Base-by-base conservation (phyloP, 2,329 filamentous ascomycete genomes). In the Boeremia exigua region DNA sequence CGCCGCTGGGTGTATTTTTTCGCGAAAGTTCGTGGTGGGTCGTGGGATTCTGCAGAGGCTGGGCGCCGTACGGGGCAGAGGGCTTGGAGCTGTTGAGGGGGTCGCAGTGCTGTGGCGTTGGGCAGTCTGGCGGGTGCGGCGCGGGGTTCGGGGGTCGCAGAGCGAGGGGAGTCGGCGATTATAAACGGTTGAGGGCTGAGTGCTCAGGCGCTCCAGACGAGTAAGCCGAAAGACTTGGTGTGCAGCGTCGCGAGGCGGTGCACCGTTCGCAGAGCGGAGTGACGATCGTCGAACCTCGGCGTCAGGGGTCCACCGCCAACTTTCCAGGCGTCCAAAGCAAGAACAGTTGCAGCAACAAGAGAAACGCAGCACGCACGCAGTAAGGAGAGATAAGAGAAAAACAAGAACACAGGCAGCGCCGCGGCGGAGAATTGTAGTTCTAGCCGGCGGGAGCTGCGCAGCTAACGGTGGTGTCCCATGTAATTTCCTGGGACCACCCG, bases 401-500 rank as follows among this genome's bases (percentile, higher is more conserved):
- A 30, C 55, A 48, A 47, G 14, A 45, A 12, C 25, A 25, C 43
- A 47, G 43, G 40, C 38, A 38, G 39, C 39, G 32, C 34, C 28
- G 33, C 38, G 38, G 45, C 38, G 49, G 43, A 46, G 39, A 44
- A 46, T 40, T 25, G 23, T 33, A 44, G 6, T 19, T 42, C 30
- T 50, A 47, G 48, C 40, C 49, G 30, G 39, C 54, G 54, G 45
- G 30, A 58, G 45, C 55, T 46, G 33, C 27, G 4, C 25, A 42
- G 47, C 42, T 36, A 48, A 37, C 46, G 14, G 37, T 30, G 47
- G 42, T 12, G 12, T 10, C 39, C 28, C 40, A 46, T 43, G 38
- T 52, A 57, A 57, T 57, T 52, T 57, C 48, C 54, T 38, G 17
- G 9, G 29, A 12, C 38, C 43, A 46, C 46, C 49, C 38, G 38